Conservation (phyloP, 441 rosid species). For the Hura crepitans region DNA sequence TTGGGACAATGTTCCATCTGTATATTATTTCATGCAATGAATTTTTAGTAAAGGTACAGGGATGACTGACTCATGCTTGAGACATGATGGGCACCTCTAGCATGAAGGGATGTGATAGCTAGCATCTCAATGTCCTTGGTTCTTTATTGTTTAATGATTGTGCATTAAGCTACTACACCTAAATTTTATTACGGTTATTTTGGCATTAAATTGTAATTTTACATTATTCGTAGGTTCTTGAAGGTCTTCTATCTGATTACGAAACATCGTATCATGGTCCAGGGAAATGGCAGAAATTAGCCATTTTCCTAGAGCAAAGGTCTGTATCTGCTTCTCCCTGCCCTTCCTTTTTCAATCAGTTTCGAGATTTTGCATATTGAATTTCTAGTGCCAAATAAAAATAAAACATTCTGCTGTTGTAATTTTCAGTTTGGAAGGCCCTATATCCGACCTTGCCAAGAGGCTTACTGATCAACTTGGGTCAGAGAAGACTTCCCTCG, state of each 20-base stretch:
- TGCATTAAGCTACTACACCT: not conserved
- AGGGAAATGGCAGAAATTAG: constrained; percentile 90
- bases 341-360: not conserved
- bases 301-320: constrained; percentile 83
- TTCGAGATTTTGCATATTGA: constrained; percentile 2
- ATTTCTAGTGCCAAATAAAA: not conserved
- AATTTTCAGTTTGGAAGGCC: constrained; percentile 78
- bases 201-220: not conserved
- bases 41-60: not conserved
- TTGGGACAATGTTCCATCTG: not conserved
- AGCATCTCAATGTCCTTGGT: not conserved
- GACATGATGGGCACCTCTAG: not conserved
- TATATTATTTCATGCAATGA: not conserved
- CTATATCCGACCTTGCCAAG: constrained; percentile 72
- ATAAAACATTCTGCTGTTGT: constrained; percentile 2
- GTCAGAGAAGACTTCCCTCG: constrained; percentile 81
- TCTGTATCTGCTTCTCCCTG: constrained; percentile 22
- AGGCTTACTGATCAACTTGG: constrained; percentile 77
- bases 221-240: constrained; percentile 60
- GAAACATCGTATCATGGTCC: constrained; percentile 84
- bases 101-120: constrained; percentile 1
- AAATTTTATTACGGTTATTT: not conserved
- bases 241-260: constrained; percentile 70
- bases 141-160: not conserved
- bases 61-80: not conserved